A percentile compares a stretch with the other conserved stretches of the same genome.
phyloP scores from a whole-genome alignment of 805 yeast species.

The Nakazawaea ernobii region DNA sequence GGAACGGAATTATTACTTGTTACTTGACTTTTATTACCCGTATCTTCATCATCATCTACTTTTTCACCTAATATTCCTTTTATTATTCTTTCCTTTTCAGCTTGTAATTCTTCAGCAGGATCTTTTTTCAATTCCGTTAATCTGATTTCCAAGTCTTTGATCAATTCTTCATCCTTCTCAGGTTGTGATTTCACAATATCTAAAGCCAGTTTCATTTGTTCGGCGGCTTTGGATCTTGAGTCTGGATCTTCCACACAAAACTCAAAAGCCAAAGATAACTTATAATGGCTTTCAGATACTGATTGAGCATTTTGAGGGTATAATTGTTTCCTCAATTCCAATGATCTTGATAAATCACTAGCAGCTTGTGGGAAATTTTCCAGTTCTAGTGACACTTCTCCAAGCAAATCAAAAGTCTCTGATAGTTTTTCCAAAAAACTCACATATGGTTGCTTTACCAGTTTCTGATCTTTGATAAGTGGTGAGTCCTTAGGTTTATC shows the following conservation, averaged over 20 bases:
- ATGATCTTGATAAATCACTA: conserved; percentile 55
- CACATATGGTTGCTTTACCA: conserved; percentile 25
- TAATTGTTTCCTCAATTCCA: conserved; percentile 47
- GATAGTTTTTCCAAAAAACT: conserved; percentile 49
- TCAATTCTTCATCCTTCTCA: conserved; percentile 34
- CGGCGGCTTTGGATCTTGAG: conserved; percentile 48
- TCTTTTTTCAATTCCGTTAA: conserved; percentile 48
- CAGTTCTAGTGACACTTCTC: conserved; percentile 86
- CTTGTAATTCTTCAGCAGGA: conserved; percentile 41
- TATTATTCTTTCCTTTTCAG: conserved; percentile 47
- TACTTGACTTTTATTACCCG: conserved; percentile 14
- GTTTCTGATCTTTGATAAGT: conserved; percentile 18
- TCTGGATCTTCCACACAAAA: conserved; percentile 52
- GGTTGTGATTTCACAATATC: conserved; percentile 38
- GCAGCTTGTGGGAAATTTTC: conserved; percentile 82
- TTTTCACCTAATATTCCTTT: conserved; percentile 52
- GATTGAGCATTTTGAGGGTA: conserved; percentile 48
- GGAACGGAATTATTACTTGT: conserved; percentile 18
- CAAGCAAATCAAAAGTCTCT: conserved; percentile 72
- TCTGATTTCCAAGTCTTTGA: conserved; percentile 52
- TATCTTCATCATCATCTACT: conserved; percentile 14
- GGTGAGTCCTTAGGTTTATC: conserved; percentile 3
- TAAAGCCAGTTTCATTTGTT: conserved; percentile 32
- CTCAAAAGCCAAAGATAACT: conserved; percentile 74
- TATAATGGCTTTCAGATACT: conserved; percentile 76